Base-by-base conservation (phyloP, 2,329 filamentous ascomycete species). In the Penicillium sp. region DNA sequence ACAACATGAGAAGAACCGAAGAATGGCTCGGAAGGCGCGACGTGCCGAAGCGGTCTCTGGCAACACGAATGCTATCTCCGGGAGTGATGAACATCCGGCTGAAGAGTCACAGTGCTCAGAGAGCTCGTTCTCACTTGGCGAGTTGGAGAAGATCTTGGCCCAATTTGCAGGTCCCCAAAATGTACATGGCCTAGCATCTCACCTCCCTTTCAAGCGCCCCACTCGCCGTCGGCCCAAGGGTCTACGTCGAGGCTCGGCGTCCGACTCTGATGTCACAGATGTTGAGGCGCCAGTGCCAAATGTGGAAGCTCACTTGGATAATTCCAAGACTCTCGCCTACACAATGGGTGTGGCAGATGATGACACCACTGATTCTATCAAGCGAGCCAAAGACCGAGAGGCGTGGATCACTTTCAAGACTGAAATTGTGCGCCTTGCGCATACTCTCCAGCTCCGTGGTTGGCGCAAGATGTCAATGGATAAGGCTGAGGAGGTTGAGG, bases 391-490 rank as follows among this genome's bases (percentile, higher is more conserved):
- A 69, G 90, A 93, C 58, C 84, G 81, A 43, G 87, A 90, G 69
- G 87, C 87, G 3, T 97, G 93, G 95, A 71, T 84, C n/a, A 80
- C 75, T 9, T 99, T 97, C 82, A 97, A 97, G 74, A 89, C 87
- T 58, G 93, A 99, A 71, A 95, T 98, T 60, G 84, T 98, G 54
- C 89, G 92, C 37, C 82, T 98, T 56, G 83, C 91, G 0, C 95
- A 98, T 73, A 99, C 95, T 0, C 79, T 99, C 52, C 87, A 87
- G 52, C 82, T 98, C 31, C 96, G 96, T 72, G 91, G 93, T 10
- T 99, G 95, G 95, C 86, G 93, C 52, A 87, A 87, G 58, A 86
- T 99, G 0, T 84, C 91, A 0, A 71, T 81, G 67, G 75, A 78
- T 27, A 54, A 68, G 39, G 71, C 76, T 39, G 62, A 65, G 53